phyloP scores from a whole-genome alignment of 1,139 yeast genomes.

The Candida mesenterica region DNA sequence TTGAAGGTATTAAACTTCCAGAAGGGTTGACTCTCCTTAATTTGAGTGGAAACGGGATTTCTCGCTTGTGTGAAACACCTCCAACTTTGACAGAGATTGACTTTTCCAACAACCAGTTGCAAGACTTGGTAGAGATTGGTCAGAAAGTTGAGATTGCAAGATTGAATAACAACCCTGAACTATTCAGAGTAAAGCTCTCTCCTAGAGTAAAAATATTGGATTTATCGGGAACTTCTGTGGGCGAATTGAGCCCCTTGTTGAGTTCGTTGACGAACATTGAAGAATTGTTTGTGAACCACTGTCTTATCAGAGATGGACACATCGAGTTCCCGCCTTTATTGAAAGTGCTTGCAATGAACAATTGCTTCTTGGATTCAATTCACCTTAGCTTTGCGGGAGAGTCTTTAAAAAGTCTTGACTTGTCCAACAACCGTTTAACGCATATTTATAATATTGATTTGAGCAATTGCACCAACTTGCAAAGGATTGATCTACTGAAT shows the following conservation, averaged over 20 bases:
- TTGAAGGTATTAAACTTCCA: slow-evolving; percentile 4
- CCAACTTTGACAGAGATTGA: slow-evolving; percentile 6
- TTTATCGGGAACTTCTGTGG: slow-evolving; percentile 5
- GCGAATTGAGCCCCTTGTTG: slow-evolving; percentile 1
- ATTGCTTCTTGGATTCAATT: slow-evolving; percentile 5
- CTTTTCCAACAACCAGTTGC: slow-evolving; percentile 7
- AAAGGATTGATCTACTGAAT: slow-evolving; percentile 10
- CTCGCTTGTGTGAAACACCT: slow-evolving; percentile 2
- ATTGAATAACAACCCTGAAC: slow-evolving; percentile 4
- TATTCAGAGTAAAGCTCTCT: slow-evolving; percentile 3
- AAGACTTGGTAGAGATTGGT: slow-evolving; percentile 5
- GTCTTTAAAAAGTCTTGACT: slow-evolving; percentile 4
- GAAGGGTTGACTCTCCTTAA: slow-evolving; percentile 4
- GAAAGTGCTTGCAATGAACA: slow-evolving; percentile 4
- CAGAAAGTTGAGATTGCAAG: slow-evolving; percentile 1
- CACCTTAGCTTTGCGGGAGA: slow-evolving; percentile 6
- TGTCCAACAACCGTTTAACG: slow-evolving; percentile 9
- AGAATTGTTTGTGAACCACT: slow-evolving; percentile 4
- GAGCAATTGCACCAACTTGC: slow-evolving; percentile 5
- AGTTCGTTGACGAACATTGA: not conserved
- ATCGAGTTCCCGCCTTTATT: slow-evolving; percentile 5
- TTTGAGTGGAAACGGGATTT: slow-evolving; percentile 6
- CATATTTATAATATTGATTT: slow-evolving; percentile 5
- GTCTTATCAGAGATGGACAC: slow-evolving; percentile 1
- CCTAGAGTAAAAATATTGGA: slow-evolving; percentile 1